Conservation (phyloP, 495 filamentous ascomycete species). For the Penicillium mononematosum region DNA sequence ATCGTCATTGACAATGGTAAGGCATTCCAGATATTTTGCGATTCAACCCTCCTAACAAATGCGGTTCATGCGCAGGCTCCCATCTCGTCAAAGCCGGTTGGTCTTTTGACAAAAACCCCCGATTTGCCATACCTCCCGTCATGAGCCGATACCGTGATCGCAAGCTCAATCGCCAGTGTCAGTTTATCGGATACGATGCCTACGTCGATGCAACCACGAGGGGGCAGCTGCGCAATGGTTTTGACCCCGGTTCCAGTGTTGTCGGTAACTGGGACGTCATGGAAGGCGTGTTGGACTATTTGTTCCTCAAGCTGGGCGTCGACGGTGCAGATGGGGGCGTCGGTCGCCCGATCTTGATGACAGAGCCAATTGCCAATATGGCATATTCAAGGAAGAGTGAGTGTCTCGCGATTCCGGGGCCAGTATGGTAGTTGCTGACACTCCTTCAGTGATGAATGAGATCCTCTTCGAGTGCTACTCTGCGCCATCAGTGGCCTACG, state of each 20-base stretch:
- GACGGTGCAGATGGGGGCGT: constrained; percentile 70
- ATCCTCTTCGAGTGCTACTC: constrained; percentile 94
- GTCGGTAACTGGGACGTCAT: constrained; percentile 97
- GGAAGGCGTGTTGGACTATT: constrained; percentile 88
- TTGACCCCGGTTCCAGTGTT: constrained; percentile 85
- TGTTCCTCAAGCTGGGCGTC: constrained; percentile 88
- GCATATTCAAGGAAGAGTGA: constrained; percentile 81
- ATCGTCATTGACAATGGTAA: constrained; percentile 99
- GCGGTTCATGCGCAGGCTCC: constrained; percentile 58
- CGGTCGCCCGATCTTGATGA: constrained; percentile 89
- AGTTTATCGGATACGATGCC: constrained; percentile 87
- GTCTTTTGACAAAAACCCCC: constrained; percentile 81
- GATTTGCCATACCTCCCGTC: constrained; percentile 78
- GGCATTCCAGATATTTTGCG: background rate
- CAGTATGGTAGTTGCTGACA: constrained; percentile 14
- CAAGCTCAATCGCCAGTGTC: constrained; percentile 83
- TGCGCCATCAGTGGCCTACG: constrained; percentile 83
- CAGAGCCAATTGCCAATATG: constrained; percentile 88
- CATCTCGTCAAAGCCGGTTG: constrained; percentile 88
- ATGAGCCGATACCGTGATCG: constrained; percentile 93
- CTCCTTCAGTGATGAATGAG: constrained; percentile 80
- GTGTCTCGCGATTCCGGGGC: constrained; percentile 25
- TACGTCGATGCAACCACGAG: constrained; percentile 90
- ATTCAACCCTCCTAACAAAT: background rate
- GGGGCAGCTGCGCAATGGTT: constrained; percentile 85